These are phyloP conservation scores for Pichia sp. DNA, from an alignment of 1,139 yeast genomes.

Conservation along the genomic window DNA sequence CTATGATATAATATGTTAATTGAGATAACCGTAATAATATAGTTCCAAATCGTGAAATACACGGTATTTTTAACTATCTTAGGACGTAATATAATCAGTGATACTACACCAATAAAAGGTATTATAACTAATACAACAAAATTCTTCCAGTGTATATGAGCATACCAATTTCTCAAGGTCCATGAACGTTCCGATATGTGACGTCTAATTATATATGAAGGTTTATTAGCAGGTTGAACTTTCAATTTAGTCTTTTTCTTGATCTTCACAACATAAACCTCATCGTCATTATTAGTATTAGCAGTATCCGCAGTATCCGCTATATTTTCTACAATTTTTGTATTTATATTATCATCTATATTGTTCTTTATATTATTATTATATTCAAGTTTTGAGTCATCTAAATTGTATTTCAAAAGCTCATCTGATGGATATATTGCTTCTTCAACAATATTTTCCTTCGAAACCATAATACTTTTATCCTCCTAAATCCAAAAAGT, in stretches of 20 bases:
- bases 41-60: constrained; percentile 34
- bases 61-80: constrained; percentile 24
- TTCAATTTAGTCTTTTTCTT: constrained; percentile 17
- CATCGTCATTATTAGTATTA: neutral
- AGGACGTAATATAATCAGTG: constrained; percentile 16
- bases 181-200: constrained; percentile 32
- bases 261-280: constrained; percentile 11
- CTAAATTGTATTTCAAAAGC: constrained; percentile 21
- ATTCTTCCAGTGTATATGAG: constrained; percentile 33
- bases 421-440: constrained; percentile 27
- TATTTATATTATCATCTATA: neutral
- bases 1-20: constrained; percentile 58
- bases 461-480: neutral
- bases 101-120: constrained; percentile 27
- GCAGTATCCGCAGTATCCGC: too few relatives aligned
- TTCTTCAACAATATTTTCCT: constrained; percentile 13
- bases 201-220: constrained; percentile 20
- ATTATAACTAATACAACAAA: constrained; percentile 23
- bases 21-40: constrained; percentile 37
- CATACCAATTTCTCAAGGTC: constrained; percentile 34
- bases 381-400: neutral
- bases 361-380: neutral
- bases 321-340: too few relatives aligned
- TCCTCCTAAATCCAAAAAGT: neutral
- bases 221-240: constrained; percentile 17